Base-by-base conservation (phyloP, 192 early-diverging fungal species). In the Diversispora epigaea region DNA sequence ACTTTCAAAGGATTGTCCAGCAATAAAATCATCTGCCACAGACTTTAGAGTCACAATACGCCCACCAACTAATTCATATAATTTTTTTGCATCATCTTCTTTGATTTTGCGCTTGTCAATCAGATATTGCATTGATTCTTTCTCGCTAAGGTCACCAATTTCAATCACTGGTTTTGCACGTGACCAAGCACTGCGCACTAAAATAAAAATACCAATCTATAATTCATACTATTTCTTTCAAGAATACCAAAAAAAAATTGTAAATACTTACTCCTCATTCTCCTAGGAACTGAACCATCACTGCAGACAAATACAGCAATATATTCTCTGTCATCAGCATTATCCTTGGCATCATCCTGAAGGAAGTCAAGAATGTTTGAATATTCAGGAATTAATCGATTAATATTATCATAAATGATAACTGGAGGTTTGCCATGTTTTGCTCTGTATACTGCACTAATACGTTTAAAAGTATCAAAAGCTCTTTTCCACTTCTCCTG, bases 81-180 rank as follows among this genome's bases (percentile, higher is more conserved):
- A 32, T 11, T 54, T 71, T 14, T 55, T 71, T 55, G 68, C 68
- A 40, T 52, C 32, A 19, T 3, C 50, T 55, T 71, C 54, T 25
- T 21, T 41, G 50, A 71, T 52, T 0, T 71, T 71, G 52, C 54
- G 68, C 68, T 71, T 71, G 1, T 71, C 11, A n/a, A 56, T 54
- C 22, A 71, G 68, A 45, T 76, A 76, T 49, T 76, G 22, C 4
- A 76, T 64, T 15, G 74, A 64, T 49, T 76, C 64, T 50, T 65
- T 46, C 6, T 76, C 21, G 3, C 40, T 76, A 56, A 76, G 58
- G 39, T 76, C 64, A 10, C 44, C 74, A 50, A 76, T 76, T 55
- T 71, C 68, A 21, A 67, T 39, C 2, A 32, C 25, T 39, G 58
- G 57, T 25, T 22, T 67, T 43, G 74, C 74, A 6, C 74, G 61